Evolutionary conservation across 768 basidiomycete species (phyloP), one percentile per base, ranked within the genome.

Genomic region (Rhodotorula kratochvilovae): DNA sequence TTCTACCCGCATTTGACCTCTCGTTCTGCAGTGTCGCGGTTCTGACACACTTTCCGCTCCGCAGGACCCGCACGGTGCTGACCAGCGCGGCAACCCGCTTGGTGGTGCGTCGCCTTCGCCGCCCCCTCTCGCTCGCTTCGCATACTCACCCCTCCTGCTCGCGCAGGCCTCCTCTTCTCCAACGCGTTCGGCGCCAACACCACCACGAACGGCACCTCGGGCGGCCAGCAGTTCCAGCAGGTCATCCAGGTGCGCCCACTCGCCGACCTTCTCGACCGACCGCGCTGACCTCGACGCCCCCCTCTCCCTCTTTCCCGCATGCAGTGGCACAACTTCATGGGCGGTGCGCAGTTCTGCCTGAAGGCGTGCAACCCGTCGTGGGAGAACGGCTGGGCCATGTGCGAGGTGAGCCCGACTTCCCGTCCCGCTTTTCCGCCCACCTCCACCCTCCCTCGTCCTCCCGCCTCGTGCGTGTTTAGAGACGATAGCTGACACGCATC

Each of bases 151-250:
- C 35, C 10, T n/a, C 19, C 45, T 36, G 81, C 89, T 6, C 82
- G 90, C 36, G 90, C 90, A 72, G 88, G 86, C 60, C 79, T 90
- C 36, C 67, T 90, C 54, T 91, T 84, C 82, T 86, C 89, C 0
- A 87, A 81, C 69, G 84, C 81, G 19, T 87, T 83, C 76, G 84
- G 86, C 29, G 72, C 68, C 72, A 80, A 78, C 66, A 78, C 73
- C 58, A 80, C 83, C 27, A 77, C 84, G 72, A 84, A 83, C 73
- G 79, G 78, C 68, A 80, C 81, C 0, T 70, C 61, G 11, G 42
- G 54, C 54, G 62, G 67, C 10, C 58, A 54, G 19, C 55, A 39
- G n/a, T 76, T 63, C 78, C 76, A 79, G 16, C 90, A 91, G 76
- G 83, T 87, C 45, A 80, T 82, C 50, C 85, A 89, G 75, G 35